phyloP scores from a whole-genome alignment of 345 rosid genomes.

The Litchi chinensis region DNA sequence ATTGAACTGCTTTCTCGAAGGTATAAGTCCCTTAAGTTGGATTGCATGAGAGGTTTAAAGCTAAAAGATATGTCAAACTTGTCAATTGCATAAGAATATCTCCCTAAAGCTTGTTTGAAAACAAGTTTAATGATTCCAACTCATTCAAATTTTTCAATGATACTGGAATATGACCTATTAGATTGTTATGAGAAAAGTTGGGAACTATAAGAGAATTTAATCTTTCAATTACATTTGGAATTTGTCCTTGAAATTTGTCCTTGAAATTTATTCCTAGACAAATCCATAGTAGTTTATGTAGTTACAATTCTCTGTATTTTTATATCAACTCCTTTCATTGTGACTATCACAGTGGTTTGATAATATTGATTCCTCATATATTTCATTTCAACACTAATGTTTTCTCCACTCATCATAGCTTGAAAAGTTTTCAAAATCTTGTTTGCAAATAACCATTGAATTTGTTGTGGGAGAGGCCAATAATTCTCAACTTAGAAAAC shows the following conservation, averaged over 20 bases:
- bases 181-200: neutral
- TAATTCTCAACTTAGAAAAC: constrained; percentile 10
- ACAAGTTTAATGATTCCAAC: neutral
- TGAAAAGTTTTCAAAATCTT: neutral
- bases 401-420: neutral
- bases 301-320: neutral
- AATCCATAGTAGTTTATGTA: constrained; percentile 2
- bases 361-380: neutral
- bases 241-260: too few relatives aligned
- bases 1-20: too few relatives aligned
- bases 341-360: neutral
- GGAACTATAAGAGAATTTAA: neutral
- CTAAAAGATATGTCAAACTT: too few relatives aligned
- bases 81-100: neutral
- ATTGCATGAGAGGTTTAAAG: too few relatives aligned
- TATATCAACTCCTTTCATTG: constrained; percentile 12
- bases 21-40: too few relatives aligned
- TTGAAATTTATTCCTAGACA: too few relatives aligned
- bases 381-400: neutral
- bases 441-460: neutral
- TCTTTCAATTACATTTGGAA: constrained; percentile 19
- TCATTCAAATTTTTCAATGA: neutral
- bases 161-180: neutral
- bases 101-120: neutral
- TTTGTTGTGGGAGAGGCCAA: neutral